Evolutionary conservation across 192 early-diverging fungal species (phyloP).

Genomic region (Geranomyces variabilis): DNA sequence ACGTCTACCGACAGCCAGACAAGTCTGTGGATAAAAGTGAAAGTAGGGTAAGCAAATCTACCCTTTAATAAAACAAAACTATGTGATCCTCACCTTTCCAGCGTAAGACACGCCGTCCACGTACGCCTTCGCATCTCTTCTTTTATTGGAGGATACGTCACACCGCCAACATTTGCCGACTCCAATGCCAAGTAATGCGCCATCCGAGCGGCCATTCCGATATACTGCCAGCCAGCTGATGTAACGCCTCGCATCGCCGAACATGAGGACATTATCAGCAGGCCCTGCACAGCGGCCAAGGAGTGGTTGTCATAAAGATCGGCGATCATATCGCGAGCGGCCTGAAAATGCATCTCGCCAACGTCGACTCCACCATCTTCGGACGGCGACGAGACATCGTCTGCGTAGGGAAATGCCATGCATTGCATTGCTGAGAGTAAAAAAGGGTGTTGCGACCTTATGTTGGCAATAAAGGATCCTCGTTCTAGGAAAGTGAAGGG

Average conservation of each 20-base stretch:
- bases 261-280: slow-evolving; percentile 18
- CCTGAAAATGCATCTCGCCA: slow-evolving; percentile 19
- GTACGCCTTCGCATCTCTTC: slow-evolving; percentile 19
- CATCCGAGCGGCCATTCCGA: slow-evolving; percentile 26
- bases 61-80: not conserved
- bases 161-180: not conserved
- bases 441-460: slow-evolving; percentile 18
- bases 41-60: not conserved
- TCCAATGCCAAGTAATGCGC: slow-evolving; percentile 28
- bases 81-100: slow-evolving; percentile 31
- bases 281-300: slow-evolving; percentile 17
- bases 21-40: no score
- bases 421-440: slow-evolving; percentile 26
- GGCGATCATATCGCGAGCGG: slow-evolving; percentile 4
- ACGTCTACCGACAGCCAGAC: slow-evolving; percentile 7
- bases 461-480: slow-evolving; percentile 1
- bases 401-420: slow-evolving; percentile 13
- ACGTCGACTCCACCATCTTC: not conserved
- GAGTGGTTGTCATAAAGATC: slow-evolving; percentile 14
- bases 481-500: slow-evolving; percentile 19
- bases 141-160: not conserved
- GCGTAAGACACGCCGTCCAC: slow-evolving; percentile 12
- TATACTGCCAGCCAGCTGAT: slow-evolving; percentile 18
- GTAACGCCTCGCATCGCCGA: slow-evolving; percentile 15
- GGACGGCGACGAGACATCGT: not conserved